phyloP scores from a whole-genome alignment of 345 rosid species.

The Moricandia arvensis region DNA sequence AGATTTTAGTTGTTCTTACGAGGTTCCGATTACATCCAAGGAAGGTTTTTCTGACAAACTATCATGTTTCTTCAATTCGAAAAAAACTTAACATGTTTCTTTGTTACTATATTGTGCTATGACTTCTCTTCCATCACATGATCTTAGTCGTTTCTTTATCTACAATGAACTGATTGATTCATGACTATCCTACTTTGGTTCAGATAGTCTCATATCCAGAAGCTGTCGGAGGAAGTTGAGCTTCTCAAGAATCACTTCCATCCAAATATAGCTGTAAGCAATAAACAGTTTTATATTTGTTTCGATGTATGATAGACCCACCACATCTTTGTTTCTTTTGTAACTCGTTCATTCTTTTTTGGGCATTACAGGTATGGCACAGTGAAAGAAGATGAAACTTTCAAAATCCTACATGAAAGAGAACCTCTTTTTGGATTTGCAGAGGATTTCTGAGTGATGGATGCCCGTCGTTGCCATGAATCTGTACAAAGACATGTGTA shows the following conservation, averaged over 20 bases:
- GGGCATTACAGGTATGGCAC: constrained; percentile 74
- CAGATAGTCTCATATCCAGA: constrained; percentile 66
- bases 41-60: no score
- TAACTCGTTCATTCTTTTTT: constrained; percentile 3
- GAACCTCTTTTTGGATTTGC: background rate
- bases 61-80: no score
- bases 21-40: no score
- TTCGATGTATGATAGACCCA: background rate
- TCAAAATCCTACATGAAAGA: constrained; percentile 67
- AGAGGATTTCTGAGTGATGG: background rate
- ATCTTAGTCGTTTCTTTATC: constrained; percentile 6
- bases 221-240: constrained; percentile 73
- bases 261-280: constrained; percentile 80
- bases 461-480: background rate
- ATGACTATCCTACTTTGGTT: background rate
- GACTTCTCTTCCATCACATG: background rate
- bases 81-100: no score
- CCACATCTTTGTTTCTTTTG: constrained; percentile 7
- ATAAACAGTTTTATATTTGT: background rate
- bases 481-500: background rate
- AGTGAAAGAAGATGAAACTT: constrained; percentile 74
- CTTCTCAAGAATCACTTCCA: constrained; percentile 85
- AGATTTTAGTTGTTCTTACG: no score
- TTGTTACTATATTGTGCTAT: background rate
- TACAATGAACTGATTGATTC: background rate